Evolutionary conservation across 805 yeast species (phyloP), one percentile per base, ranked within the genome.

Genomic region (Candida koratica): DNA sequence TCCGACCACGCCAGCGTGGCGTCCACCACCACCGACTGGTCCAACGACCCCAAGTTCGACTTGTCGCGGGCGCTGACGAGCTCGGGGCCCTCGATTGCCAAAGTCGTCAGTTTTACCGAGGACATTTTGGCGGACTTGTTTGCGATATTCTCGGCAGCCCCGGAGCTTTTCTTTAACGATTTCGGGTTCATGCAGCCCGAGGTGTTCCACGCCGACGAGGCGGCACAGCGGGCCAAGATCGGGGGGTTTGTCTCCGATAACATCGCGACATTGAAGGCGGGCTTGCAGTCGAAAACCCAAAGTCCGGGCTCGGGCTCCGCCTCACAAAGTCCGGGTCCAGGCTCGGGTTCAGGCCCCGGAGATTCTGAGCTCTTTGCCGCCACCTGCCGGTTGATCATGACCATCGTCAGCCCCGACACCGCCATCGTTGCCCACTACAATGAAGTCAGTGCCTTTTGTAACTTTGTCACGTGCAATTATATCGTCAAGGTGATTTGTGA

Each of bases 401-500:
- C 53, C 9, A 45, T 66, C 12, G 61, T 66, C 8, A 51, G 40
- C 11, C 22, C 31, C 16, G 39, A 44, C 12, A 44, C 43, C 5
- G 16, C 19, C 6, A 42, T 57, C 14, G 46, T 43, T 3, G 41
- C 28, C 8, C 37, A 49, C 9, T 43, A 39, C 30, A 55, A 55
- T 5, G 45, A 47, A 2, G 47, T 56, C n/a, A 47, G 58, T 1
- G 50, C 56, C 1, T 49, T 51, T 38, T 45, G 57, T n/a, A 57
- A 55, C 28, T 56, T 45, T 34, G 25, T 51, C 4, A 48, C 53
- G 9, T 54, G 65, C n/a, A 60, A 58, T 34, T 46, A 49, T 22
- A 51, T 65, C 12, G 47, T 64, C 11, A 56, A 56, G 32, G 45
- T 60, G 6, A 56, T 64, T 1, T 55, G 67, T 36, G 69, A 66